A percentile compares a stretch with the other conserved stretches of the same genome.
Evolutionary conservation across 768 basidiomycete species (phyloP).

Genomic region (Serendipita sp.): DNA sequence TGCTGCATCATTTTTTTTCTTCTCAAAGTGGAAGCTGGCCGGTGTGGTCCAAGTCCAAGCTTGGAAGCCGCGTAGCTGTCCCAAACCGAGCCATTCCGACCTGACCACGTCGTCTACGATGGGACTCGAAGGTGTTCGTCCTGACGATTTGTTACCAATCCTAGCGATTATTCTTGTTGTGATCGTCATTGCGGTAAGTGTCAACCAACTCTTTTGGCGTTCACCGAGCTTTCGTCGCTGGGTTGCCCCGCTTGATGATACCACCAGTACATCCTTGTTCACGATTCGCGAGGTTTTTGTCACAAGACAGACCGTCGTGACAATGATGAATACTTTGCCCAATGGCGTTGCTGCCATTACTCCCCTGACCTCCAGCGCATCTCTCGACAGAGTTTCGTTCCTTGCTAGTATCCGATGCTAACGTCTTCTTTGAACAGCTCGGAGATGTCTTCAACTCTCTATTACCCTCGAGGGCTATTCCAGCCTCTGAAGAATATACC

Average conservation of each 20-base stretch:
- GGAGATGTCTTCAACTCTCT: neutral
- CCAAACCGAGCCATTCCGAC: neutral
- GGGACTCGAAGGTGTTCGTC: slow-evolving; percentile 1
- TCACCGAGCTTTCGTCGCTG: neutral
- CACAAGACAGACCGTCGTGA: neutral
- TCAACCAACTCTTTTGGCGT: neutral
- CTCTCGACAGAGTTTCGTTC: neutral
- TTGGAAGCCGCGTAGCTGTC: neutral
- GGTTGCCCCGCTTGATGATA: neutral
- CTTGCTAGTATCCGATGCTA: neutral
- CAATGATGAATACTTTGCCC: neutral
- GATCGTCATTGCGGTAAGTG: neutral
- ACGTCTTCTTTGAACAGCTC: neutral
- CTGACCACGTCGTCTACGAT: neutral
- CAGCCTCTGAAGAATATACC: slow-evolving; percentile 47
- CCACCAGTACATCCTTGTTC: slow-evolving; percentile 4
- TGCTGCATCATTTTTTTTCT: neutral
- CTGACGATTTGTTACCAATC: slow-evolving; percentile 4
- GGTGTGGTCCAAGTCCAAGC: neutral
- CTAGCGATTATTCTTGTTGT: neutral
- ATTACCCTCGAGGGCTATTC: slow-evolving; percentile 17
- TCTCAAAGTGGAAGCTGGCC: neutral
- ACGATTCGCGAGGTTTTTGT: neutral
- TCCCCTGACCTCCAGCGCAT: neutral
- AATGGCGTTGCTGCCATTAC: neutral